Evolutionary conservation across 2,329 filamentous ascomycete genomes (phyloP), one percentile per base, ranked within the genome.

Genomic region (Phaeosphaeria sp.): DNA sequence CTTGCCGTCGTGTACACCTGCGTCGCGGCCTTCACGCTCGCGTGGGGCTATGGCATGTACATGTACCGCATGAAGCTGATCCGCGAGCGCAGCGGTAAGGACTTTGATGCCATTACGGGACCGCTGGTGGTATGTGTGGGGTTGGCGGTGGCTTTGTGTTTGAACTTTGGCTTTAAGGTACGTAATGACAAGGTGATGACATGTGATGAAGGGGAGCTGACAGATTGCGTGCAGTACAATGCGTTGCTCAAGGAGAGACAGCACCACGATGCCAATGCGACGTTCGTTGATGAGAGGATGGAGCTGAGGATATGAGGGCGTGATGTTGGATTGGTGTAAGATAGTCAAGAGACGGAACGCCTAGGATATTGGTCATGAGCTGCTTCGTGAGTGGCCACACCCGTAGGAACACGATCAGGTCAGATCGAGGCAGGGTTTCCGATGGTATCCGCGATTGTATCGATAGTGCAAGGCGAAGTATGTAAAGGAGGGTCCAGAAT

Each of bases 161-260:
- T 97, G 68, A 99, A 99, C 76, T 96, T 98, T 80, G 86, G 85
- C 22, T 92, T 98, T 76, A 93, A 94, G 83, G 90, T 92, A 72
- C 25, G 73, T 69, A 39, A 50, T 55, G 40, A 22, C 25, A 21
- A 8, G 47, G 45, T 53, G 48, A 45, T 53, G 39, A 43, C 33
- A 30, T 40, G 53, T 48, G 33, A 50, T 56, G 44, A 36, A 21
- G 15, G 45, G 1, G 33, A 30, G 33, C 56, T 55, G 36, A 49
- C 30, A 53, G 22, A 24, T 56, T 18, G 22, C 8, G 30, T 6
- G 51, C 53, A 70, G 71, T 74, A 73, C 21, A 65, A 60, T 8
- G 65, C 61, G 2, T 36, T 71, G 13, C 45, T 61, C 3, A 61
- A 58, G 25, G 59, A 65, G 24, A 49, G 53, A 17, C 51, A 61